Evolutionary conservation across 2,329 filamentous ascomycete species (phyloP).

Genomic region (Madurella mycetomatis): DNA sequence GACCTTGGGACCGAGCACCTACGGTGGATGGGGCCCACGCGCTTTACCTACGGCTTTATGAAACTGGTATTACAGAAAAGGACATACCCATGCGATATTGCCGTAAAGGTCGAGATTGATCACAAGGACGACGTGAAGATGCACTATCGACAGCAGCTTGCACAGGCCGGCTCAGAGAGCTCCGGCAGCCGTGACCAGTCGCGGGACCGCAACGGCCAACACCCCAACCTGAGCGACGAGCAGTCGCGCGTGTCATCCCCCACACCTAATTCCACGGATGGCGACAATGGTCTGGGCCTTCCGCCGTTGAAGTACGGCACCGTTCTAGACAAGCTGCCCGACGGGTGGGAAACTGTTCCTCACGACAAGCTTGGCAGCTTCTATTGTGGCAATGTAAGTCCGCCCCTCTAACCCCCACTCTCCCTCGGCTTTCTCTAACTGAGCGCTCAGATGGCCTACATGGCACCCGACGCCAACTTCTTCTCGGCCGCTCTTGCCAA

Average conservation of each 20-base stretch:
- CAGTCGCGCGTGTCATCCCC: constrained; percentile 1
- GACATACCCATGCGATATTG: constrained; percentile 83
- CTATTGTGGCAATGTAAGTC: constrained; percentile 78
- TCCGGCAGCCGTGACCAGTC: constrained; percentile 1
- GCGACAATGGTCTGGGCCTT: constrained; percentile 45
- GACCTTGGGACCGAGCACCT: constrained; percentile 88
- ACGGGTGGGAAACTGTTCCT: constrained; percentile 69
- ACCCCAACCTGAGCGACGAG: not conserved
- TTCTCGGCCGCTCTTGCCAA: constrained; percentile 77
- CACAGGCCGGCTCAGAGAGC: not conserved
- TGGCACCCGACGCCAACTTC: constrained; percentile 83
- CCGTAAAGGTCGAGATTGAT: constrained; percentile 75
- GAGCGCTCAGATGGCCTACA: constrained; percentile 68
- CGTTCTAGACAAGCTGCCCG: constrained; percentile 68
- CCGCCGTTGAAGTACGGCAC: constrained; percentile 77
- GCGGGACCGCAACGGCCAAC: not conserved
- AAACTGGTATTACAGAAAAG: constrained; percentile 69
- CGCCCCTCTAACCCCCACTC: no score
- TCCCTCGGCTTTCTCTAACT: not conserved
- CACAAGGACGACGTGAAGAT: constrained; percentile 70
- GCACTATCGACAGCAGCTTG: constrained; percentile 50
- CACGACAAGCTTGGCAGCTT: constrained; percentile 83
- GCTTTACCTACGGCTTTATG: constrained; percentile 85
- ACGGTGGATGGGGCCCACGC: constrained; percentile 83
- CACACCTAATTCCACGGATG: not conserved